Conservation (phyloP, 345 rosid species). For the Nasturtium officinale region DNA sequence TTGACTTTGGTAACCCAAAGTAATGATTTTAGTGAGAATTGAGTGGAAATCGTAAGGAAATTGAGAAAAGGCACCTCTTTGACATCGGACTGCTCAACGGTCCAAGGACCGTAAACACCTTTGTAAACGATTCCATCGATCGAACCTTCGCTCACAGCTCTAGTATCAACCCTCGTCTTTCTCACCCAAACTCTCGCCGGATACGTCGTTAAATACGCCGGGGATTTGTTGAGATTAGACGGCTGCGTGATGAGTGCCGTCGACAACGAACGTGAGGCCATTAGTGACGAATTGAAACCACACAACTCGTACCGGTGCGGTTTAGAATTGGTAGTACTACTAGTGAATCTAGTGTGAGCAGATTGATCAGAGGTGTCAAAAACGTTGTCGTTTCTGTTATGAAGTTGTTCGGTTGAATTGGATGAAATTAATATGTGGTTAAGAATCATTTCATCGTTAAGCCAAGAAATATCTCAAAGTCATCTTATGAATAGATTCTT, state of each 20-base stretch:
- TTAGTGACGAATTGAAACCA: conserved; percentile 1
- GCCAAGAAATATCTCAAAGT: background rate
- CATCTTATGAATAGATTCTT: background rate
- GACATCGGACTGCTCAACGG: conserved; percentile 74
- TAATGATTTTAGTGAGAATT: background rate
- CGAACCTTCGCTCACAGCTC: conserved; percentile 57
- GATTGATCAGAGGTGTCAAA: background rate
- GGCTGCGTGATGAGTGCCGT: conserved; percentile 35
- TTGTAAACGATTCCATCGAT: conserved; percentile 58
- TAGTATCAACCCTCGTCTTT: conserved; percentile 39
- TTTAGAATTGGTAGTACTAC: background rate
- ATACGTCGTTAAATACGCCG: background rate
- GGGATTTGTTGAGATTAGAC: conserved; percentile 13
- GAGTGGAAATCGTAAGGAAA: background rate
- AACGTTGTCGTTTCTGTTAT: conserved; percentile 7
- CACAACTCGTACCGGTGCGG: conserved; percentile 12
- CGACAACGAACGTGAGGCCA: conserved; percentile 53
- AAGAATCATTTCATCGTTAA: background rate
- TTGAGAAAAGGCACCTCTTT: conserved; percentile 58
- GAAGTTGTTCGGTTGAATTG: conserved; percentile 11
- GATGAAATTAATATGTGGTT: conserved; percentile 8
- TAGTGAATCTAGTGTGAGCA: background rate
- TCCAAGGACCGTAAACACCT: conserved; percentile 88
- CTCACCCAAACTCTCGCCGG: conserved; percentile 18
- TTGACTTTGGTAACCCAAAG: conserved; percentile 6